Base-by-base conservation (phyloP, 164 flowering plant genomes). In the Liriodendron chinense region DNA sequence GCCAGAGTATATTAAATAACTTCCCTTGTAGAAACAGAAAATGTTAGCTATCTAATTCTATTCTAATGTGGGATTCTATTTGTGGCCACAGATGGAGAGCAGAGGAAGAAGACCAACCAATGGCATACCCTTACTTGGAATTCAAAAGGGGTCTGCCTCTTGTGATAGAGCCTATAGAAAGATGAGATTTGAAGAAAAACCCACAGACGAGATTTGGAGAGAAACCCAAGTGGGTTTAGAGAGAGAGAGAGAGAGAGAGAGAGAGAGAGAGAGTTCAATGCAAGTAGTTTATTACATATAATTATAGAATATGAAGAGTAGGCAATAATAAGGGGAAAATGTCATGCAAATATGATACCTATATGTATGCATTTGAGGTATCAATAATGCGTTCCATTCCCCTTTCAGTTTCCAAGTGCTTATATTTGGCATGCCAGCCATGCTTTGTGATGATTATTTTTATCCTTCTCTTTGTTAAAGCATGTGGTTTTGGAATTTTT, bases 41-140 rank as follows among this genome's bases (percentile, higher is more conserved):
- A 6, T 2, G 16, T 67, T 2, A 3, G 43, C 70, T 23, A 8
- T 67, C 20, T 2, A 13, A 9, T 26, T 68, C 43, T 8, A 2
- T 12, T 7, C 47, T n/a, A 48, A 7, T 22, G 57, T 47, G 56
- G 50, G 47, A 10, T 69, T 7, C 16, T 43, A 24, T 56, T 14
- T 64, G 9, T 48, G 28, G 61, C 85, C 18, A 53, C 59, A 94
- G 97, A 77, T 94, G 98, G 98, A 90, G 81, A 76, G 67, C 74
- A 24, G 81, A 85, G 76, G 87, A 76, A 78, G 90, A 83, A 69
- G 96, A 93, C 16, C 73, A 25, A 26, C 93, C 97, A 12, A 23
- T 89, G 22, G 89, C 91, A 28, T 78, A 86, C 77, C 98, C 96
- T 21, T 94, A 86, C 47, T 86, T 92, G 80, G 91, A 89, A 49